phyloP scores from a whole-genome alignment of 2,329 filamentous ascomycete species.

The Neonectria magnoliae region DNA sequence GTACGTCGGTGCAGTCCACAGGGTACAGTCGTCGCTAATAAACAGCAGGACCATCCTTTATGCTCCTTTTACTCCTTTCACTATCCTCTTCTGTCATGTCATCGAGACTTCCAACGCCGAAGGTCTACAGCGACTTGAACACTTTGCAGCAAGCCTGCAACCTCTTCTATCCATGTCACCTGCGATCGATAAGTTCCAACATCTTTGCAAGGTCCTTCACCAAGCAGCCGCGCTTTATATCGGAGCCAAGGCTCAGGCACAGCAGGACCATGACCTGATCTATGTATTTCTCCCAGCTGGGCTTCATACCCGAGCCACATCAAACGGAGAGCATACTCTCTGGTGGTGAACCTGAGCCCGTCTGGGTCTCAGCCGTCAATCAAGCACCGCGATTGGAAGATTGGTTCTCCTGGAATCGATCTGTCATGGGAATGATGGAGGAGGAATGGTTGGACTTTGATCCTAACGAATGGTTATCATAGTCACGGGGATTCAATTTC shows the following conservation, averaged over 20 bases:
- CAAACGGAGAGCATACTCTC: neutral
- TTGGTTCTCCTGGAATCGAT: slow-evolving; percentile 9
- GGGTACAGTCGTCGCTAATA: neutral
- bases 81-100: slow-evolving; percentile 17
- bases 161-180: neutral
- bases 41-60: slow-evolving; percentile 7
- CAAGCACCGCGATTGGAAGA: slow-evolving; percentile 1
- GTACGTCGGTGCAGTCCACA: neutral
- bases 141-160: slow-evolving; percentile 2
- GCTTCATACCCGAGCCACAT: neutral
- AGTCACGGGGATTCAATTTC: neutral
- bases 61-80: slow-evolving; percentile 9
- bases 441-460: slow-evolving; percentile 11
- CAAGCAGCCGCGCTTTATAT: slow-evolving; percentile 7
- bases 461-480: neutral
- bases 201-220: slow-evolving; percentile 8
- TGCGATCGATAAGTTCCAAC: slow-evolving; percentile 14
- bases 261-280: slow-evolving; percentile 9
- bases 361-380: neutral
- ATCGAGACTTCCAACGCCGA: slow-evolving; percentile 10
- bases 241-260: slow-evolving; percentile 1
- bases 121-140: slow-evolving; percentile 5
- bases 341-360: neutral
- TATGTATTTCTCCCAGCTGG: slow-evolving; percentile 9
- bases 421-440: slow-evolving; percentile 18